These are phyloP conservation scores for Coemansia sp. DNA, from an alignment of 192 early-diverging fungal species.

Conservation along the genomic window DNA sequence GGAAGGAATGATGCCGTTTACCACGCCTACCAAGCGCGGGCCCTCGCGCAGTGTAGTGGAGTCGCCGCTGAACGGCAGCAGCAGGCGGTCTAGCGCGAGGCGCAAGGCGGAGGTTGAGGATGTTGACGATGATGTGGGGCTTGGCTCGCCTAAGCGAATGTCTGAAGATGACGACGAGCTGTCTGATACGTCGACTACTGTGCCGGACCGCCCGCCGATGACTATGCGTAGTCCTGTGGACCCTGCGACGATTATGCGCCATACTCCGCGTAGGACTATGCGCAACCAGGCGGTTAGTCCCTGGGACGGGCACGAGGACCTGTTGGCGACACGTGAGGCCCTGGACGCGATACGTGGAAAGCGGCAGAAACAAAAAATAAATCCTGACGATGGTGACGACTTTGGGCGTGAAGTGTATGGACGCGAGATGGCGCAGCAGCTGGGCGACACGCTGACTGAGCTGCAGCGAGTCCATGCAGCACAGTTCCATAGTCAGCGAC, in stretches of 20 bases:
- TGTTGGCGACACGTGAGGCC: constrained; percentile 33
- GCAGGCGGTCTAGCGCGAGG: background rate
- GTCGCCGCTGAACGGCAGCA: background rate
- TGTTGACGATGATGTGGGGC: constrained; percentile 10
- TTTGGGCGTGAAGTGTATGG: constrained; percentile 15
- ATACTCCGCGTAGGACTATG: background rate
- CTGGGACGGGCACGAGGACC: constrained; percentile 17
- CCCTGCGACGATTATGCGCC: constrained; percentile 21
- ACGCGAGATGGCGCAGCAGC: constrained; percentile 32
- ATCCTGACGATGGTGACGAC: constrained; percentile 6
- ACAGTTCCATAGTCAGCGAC: constrained; percentile 24
- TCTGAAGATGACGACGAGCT: constrained; percentile 21
- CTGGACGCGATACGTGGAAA: constrained; percentile 31
- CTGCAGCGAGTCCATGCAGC: constrained; percentile 46
- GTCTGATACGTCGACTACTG: constrained; percentile 51
- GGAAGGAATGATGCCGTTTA: background rate
- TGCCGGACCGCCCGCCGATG: constrained; percentile 17
- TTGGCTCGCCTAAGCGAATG: background rate
- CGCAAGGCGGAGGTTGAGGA: constrained; percentile 5
- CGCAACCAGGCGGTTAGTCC: background rate
- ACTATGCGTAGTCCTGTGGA: constrained; percentile 30
- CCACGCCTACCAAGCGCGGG: background rate
- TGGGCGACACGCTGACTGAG: constrained; percentile 43
- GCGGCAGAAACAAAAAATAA: background rate
- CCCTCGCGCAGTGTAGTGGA: background rate